A percentile compares a stretch with the other conserved stretches of the same genome.
Conservation (phyloP, 169 alveolate species). For the Cystoisospora suis region DNA sequence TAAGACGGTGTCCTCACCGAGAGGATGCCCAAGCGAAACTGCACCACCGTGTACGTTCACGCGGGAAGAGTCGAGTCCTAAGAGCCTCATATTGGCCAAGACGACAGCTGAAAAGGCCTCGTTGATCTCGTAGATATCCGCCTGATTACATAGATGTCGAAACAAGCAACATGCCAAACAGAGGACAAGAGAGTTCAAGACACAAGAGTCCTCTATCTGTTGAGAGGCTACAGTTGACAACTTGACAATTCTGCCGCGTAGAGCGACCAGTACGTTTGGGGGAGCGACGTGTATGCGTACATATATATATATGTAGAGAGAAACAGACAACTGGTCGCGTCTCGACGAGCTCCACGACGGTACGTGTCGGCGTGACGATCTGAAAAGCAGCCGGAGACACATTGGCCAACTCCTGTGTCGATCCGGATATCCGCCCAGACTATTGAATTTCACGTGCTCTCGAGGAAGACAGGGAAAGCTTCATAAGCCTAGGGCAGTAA, state of each 20-base stretch:
- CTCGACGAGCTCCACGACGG: no score
- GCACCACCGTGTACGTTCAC: slow-evolving; percentile 94
- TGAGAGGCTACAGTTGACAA: no score
- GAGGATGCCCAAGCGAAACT: slow-evolving; percentile 92
- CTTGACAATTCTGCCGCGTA: neutral
- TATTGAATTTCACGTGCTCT: no score
- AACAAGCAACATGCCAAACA: neutral
- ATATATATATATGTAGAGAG: neutral
- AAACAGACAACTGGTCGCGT: no score
- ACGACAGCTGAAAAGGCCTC: slow-evolving; percentile 91
- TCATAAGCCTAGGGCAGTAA: no score
- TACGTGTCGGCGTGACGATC: no score
- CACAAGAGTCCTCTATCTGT: no score
- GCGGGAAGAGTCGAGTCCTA: slow-evolving; percentile 78
- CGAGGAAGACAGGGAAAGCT: no score
- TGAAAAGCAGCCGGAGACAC: no score
- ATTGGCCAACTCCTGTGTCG: no score
- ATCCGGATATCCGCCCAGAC: no score
- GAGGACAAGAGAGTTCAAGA: neutral
- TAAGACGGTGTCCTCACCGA: slow-evolving; percentile 70
- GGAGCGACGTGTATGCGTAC: neutral
- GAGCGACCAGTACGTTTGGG: neutral
- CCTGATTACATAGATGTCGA: slow-evolving; percentile 46
- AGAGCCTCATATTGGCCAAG: slow-evolving; percentile 80
- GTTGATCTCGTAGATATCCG: slow-evolving; percentile 87